These are phyloP conservation scores for Dissophora ornata DNA, from an alignment of 192 early-diverging fungal genomes.

Conservation along the genomic window DNA sequence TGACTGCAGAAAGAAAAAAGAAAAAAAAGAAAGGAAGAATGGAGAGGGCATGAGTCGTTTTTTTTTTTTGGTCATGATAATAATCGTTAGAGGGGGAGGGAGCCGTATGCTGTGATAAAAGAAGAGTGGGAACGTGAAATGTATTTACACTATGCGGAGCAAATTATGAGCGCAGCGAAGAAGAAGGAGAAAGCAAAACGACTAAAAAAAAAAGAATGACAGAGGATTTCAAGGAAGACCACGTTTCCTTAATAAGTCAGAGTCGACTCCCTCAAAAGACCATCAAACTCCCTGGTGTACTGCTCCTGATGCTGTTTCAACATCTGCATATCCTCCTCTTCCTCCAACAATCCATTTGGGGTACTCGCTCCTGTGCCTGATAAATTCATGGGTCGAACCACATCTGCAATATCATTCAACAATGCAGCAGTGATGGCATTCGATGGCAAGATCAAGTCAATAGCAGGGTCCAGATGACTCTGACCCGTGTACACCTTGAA, in stretches of 20 bases:
- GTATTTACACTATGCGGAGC: neutral
- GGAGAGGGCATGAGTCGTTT: no score
- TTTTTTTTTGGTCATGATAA: no score
- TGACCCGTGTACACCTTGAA: conserved; percentile 51
- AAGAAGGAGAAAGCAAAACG: neutral
- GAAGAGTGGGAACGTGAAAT: neutral
- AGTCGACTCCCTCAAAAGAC: conserved; percentile 18
- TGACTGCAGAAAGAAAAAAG: neutral
- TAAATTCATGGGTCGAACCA: conserved; percentile 15
- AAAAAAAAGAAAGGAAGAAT: neutral
- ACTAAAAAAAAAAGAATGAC: conserved; percentile 4
- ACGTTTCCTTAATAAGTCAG: conserved; percentile 14
- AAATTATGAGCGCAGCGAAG: neutral
- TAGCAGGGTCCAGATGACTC: conserved; percentile 44
- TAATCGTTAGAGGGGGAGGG: neutral
- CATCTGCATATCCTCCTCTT: conserved; percentile 18
- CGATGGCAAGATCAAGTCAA: conserved; percentile 47
- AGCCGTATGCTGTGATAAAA: no score
- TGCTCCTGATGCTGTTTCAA: conserved; percentile 43
- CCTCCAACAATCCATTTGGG: conserved; percentile 34
- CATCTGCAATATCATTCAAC: conserved; percentile 45
- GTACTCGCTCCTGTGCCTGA: conserved; percentile 35
- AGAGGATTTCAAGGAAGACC: neutral
- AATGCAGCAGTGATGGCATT: conserved; percentile 41
- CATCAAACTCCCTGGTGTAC: conserved; percentile 33